These are phyloP conservation scores for Lentinus brumalis DNA, from an alignment of 768 basidiomycete genomes.

Conservation along the genomic window DNA sequence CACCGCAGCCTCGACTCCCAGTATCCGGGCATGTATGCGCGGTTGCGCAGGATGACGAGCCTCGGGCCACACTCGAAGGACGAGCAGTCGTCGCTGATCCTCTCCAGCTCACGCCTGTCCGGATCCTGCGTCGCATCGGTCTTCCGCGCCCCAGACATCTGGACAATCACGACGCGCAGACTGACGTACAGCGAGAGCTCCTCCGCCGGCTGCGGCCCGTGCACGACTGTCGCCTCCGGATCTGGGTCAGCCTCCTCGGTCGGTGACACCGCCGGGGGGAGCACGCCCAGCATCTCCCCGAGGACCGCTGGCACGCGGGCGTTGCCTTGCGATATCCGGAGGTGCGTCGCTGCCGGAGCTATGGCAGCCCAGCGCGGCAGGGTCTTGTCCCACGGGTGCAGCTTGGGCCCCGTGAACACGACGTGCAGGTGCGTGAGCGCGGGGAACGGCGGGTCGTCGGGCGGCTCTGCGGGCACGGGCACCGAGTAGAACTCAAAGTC, in stretches of 20 bases:
- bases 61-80: not conserved
- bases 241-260: not conserved
- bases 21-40: constrained; percentile 1
- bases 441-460: constrained; percentile 8
- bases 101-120: constrained; percentile 1
- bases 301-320: constrained; percentile 7
- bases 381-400: constrained; percentile 19
- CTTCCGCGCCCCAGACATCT: constrained; percentile 6
- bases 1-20: constrained; percentile 8
- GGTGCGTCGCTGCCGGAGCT: constrained; percentile 11
- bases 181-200: not conserved
- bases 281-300: constrained; percentile 4
- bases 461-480: not conserved
- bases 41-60: not conserved
- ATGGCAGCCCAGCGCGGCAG: constrained; percentile 12
- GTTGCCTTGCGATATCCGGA: constrained; percentile 14
- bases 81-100: not conserved
- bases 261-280: not conserved
- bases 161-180: constrained; percentile 7
- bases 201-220: not conserved
- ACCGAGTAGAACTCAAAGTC: constrained; percentile 18
- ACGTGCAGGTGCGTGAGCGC: constrained; percentile 12
- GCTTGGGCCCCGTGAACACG: constrained; percentile 12
- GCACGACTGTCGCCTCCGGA: not conserved
- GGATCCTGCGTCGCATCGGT: not conserved